A percentile compares a stretch with the other conserved stretches of the same genome.
Conservation (phyloP, 2,329 filamentous ascomycete species). For the Apiospora kogelbergensis region DNA sequence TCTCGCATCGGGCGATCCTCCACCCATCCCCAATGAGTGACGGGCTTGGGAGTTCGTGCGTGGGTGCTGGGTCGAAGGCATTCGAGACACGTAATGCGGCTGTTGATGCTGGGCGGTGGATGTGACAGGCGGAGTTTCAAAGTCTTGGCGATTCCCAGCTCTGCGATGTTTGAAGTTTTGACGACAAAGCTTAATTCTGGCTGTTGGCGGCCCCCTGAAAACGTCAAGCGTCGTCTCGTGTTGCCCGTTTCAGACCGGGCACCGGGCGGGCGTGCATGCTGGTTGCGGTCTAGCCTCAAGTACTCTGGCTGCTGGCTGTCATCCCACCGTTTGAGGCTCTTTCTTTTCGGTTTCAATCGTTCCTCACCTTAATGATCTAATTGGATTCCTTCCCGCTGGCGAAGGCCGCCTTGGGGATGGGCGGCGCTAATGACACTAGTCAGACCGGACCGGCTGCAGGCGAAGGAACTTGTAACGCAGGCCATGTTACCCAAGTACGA, state of each 20-base stretch:
- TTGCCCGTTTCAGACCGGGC: not conserved
- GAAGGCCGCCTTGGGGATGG: not conserved
- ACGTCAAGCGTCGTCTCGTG: not conserved
- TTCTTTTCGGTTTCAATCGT: not conserved
- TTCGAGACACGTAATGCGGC: constrained; percentile 4
- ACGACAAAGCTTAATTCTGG: not conserved
- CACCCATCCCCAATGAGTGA: not conserved
- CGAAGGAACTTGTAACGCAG: not conserved
- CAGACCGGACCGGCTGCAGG: not conserved
- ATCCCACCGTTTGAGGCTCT: not conserved
- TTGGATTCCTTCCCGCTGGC: not conserved
- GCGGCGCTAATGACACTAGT: not conserved
- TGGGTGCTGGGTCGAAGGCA: no score
- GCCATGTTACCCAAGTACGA: not conserved
- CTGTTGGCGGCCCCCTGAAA: not conserved
- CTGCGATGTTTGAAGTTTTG: not conserved
- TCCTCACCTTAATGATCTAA: not conserved
- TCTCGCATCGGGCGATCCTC: not conserved
- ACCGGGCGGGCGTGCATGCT: not conserved
- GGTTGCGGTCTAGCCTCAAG: not conserved
- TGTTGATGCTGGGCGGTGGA: not conserved
- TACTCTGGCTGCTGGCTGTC: not conserved
- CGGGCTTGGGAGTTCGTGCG: not conserved
- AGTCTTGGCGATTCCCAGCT: constrained; percentile 2
- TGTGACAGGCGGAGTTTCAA: constrained; percentile 5